A percentile compares a stretch with the other conserved stretches of the same genome.
These are phyloP conservation scores for Penicillium coffeae DNA, from an alignment of 495 filamentous ascomycete genomes.

Conservation along the genomic window DNA sequence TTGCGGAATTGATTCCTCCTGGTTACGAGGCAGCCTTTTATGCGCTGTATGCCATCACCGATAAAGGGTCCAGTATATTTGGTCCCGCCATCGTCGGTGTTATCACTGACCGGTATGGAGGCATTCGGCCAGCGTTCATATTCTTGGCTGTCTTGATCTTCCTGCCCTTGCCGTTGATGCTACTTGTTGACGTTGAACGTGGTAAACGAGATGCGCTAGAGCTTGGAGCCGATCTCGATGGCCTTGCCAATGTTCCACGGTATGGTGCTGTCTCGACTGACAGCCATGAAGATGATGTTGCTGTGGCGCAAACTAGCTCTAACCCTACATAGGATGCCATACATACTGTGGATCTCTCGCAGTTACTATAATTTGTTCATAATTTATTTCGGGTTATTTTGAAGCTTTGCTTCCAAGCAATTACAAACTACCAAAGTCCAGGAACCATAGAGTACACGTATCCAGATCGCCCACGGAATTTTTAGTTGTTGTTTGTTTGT, in stretches of 20 bases:
- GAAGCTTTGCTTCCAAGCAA: no score
- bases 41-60: conserved; percentile 93
- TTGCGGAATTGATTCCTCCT: conserved; percentile 86
- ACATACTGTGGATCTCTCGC: no score
- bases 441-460: no score
- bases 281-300: neutral
- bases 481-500: neutral
- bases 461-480: no score
- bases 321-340: neutral
- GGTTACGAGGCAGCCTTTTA: conserved; percentile 96
- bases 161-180: conserved; percentile 78
- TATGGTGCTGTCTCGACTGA: conserved; percentile 24
- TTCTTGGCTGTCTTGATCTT: conserved; percentile 83
- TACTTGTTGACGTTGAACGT: conserved; percentile 82
- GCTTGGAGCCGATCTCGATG: conserved; percentile 63
- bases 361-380: no score
- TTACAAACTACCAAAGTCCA: no score
- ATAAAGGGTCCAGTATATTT: conserved; percentile 93
- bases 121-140: conserved; percentile 89
- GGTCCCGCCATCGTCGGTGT: conserved; percentile 90
- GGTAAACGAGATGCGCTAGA: conserved; percentile 74
- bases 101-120: conserved; percentile 84
- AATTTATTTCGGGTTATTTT: no score
- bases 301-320: neutral
- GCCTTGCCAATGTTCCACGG: conserved; percentile 9